These are phyloP conservation scores for Diddensiella caesifluorescens DNA, from an alignment of 805 yeast genomes.

Conservation along the genomic window DNA sequence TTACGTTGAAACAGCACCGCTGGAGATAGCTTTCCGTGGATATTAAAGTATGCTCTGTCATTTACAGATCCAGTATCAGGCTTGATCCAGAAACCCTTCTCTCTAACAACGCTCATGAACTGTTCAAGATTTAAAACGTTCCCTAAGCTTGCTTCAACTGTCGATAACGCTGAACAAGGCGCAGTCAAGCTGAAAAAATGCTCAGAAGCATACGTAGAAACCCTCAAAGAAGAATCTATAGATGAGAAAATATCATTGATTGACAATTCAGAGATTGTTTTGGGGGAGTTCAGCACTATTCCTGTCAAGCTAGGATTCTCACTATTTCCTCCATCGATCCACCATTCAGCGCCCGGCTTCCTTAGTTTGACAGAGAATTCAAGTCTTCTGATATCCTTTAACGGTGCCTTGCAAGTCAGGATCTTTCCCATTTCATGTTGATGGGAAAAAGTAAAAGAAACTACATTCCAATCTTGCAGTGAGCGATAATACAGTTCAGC, in stretches of 20 bases:
- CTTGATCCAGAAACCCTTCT: constrained; percentile 2
- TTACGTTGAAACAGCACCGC: constrained; percentile 9
- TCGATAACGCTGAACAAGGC: neutral
- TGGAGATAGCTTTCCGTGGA: constrained; percentile 1
- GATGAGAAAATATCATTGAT: neutral
- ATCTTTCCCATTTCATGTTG: neutral
- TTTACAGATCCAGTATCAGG: neutral
- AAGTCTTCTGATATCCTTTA: neutral
- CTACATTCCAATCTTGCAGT: too few relatives aligned
- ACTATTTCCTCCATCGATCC: too few relatives aligned
- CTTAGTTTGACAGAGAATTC: too few relatives aligned
- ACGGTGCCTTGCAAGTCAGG: neutral
- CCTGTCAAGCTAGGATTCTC: neutral
- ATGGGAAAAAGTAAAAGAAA: too few relatives aligned
- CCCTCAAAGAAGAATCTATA: neutral
- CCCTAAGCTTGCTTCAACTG: neutral
- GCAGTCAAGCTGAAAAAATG: neutral
- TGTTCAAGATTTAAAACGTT: too few relatives aligned
- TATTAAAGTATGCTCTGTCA: neutral
- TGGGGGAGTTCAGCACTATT: neutral
- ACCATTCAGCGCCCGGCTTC: too few relatives aligned
- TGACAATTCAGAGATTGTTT: neutral
- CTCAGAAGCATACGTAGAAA: neutral
- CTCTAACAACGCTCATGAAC: constrained; percentile 2
- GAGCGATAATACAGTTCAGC: too few relatives aligned